phyloP scores from a whole-genome alignment of 2,329 filamentous ascomycete genomes.

The Pseudogymnoascus sp. region DNA sequence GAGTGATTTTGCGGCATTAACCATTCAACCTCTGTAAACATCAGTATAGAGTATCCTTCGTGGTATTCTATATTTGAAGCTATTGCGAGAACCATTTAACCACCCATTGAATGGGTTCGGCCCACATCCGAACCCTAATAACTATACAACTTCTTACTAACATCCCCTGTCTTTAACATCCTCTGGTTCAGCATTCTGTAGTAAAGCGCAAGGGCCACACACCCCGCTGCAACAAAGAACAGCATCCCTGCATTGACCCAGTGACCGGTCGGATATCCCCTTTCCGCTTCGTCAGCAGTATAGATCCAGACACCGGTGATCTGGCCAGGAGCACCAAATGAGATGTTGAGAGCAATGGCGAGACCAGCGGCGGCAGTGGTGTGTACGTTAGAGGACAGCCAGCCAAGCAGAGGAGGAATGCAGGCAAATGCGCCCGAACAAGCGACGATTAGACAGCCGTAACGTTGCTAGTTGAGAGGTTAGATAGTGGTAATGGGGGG shows the following conservation, averaged over 20 bases:
- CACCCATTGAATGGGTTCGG: neutral
- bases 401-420: neutral
- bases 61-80: no score
- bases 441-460: neutral
- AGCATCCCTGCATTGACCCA: constrained; percentile 2
- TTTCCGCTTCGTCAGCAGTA: neutral
- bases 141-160: neutral
- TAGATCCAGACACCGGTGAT: neutral
- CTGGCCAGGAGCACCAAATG: neutral
- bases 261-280: neutral
- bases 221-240: neutral
- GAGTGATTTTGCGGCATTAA: neutral
- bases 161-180: neutral
- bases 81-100: neutral
- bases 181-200: neutral
- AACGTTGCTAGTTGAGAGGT: neutral
- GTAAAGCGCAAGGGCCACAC: neutral
- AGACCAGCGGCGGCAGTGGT: neutral
- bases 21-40: no score
- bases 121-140: neutral
- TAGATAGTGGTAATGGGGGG: neutral
- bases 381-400: neutral
- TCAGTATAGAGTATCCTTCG: no score
- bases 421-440: neutral
- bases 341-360: neutral